Evolutionary conservation across 2,329 filamentous ascomycete species (phyloP), one percentile per base, ranked within the genome.

Genomic region (Fusarium aywerte): DNA sequence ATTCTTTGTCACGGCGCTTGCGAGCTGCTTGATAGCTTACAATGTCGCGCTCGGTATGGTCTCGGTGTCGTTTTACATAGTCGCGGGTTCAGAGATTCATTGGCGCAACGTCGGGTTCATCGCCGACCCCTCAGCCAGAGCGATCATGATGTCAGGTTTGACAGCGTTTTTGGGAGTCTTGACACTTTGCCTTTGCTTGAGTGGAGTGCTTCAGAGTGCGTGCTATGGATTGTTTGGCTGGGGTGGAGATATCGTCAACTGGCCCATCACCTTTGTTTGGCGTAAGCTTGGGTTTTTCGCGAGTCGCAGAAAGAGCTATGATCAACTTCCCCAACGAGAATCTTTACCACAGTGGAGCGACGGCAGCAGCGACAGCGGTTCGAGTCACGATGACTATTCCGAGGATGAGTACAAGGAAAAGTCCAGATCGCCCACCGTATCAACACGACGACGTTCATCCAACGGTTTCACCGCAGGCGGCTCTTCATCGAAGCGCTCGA

Each of bases 81-180:
- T 77, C 11, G 69, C 77, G 7, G 76, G 76, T 7, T 75, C 76
- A 0, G 77, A 79, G 25, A 72, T 79, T 6, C 77, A 75, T 42
- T 79, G 77, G 77, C 71, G 76, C 13, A 78, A 79, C 45, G 67
- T 78, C n/a, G 76, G 66, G 1, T 50, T 78, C 10, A 76, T 73
- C 2, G 68, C 72, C 16, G 77, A 79, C 23, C 65, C 76, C 2
- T 71, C 76, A 1, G 74, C 76, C 3, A 70, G 76, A 40, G 67
- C 69, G 7, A 68, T 78, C n/a, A 64, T 79, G 16, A 66, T 79
- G 27, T 74, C 77, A 1, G 77, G 77, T 0, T 44, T 76, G 16
- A 65, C 78, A 36, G 75, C 75, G 4, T 73, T 74, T 7, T 10
- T 60, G 5, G 42, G 74, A 27, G 73, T 74, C 16, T 48, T 71